Evolutionary conservation across 2,329 filamentous ascomycete species (phyloP).

Genomic region (Microdochium paspali): DNA sequence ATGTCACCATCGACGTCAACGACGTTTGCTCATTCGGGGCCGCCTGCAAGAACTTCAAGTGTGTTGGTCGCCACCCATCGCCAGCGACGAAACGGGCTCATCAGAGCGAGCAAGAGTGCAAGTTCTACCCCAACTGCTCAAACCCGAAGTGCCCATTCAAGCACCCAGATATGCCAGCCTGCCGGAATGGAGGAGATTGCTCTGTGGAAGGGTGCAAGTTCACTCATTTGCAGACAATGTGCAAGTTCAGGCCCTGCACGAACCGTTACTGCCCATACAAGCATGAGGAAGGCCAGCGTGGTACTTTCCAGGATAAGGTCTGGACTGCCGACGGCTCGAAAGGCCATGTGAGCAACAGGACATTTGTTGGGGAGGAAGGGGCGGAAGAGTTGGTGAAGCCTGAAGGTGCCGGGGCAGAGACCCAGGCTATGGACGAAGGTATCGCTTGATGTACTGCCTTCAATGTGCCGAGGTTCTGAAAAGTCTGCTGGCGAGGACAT

Average conservation of each 20-base stretch:
- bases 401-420: constrained; percentile 26
- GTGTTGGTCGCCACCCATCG: constrained; percentile 83
- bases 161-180: constrained; percentile 78
- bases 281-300: constrained; percentile 84
- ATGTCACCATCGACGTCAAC: constrained; percentile 65
- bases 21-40: constrained; percentile 79
- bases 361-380: constrained; percentile 66
- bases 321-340: constrained; percentile 62
- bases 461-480: no score
- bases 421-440: constrained; percentile 26
- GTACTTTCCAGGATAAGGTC: constrained; percentile 77
- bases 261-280: constrained; percentile 84
- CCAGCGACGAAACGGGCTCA: constrained; percentile 72
- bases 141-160: constrained; percentile 83
- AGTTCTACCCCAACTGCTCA: constrained; percentile 84
- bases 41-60: constrained; percentile 94
- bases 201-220: constrained; percentile 77
- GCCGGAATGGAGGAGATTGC: constrained; percentile 87
- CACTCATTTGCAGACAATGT: constrained; percentile 74
- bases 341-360: constrained; percentile 76
- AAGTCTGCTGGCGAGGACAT: not conserved
- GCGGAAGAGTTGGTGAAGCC: constrained; percentile 60
- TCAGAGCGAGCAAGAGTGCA: constrained; percentile 78
- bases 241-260: constrained; percentile 85
- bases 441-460: constrained; percentile 17